Conservation (phyloP, 2,329 filamentous ascomycete species). For the Phialocephala subalpina region DNA sequence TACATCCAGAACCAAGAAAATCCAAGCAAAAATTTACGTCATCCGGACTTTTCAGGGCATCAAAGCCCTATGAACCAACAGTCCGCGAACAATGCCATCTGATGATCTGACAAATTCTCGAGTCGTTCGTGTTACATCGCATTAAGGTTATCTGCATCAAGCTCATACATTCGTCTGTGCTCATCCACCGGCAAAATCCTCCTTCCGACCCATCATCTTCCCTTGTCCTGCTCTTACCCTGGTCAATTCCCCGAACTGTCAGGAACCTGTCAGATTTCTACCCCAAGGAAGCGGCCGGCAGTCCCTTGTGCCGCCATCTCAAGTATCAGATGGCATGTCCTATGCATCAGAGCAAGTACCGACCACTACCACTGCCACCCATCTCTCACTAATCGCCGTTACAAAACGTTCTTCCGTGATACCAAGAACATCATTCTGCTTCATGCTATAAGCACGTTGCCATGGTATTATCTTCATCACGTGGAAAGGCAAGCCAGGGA, state of each 20-base stretch:
- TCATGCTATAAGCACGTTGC: background rate
- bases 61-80: background rate
- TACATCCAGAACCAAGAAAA: background rate
- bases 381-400: background rate
- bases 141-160: slow-evolving; percentile 19
- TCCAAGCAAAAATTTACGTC: background rate
- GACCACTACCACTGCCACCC: background rate
- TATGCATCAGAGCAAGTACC: slow-evolving; percentile 12
- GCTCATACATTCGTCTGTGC: slow-evolving; percentile 3
- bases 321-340: slow-evolving; percentile 21
- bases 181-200: background rate
- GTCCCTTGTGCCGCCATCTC: background rate
- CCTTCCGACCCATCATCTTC: background rate
- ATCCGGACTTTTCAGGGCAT: slow-evolving; percentile 1
- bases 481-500: background rate
- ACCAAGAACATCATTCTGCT: background rate
- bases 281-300: slow-evolving; percentile 7
- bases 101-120: slow-evolving; percentile 1
- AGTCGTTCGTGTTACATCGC: slow-evolving; percentile 7
- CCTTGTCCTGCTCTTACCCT: background rate
- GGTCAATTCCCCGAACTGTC: background rate
- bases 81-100: background rate
- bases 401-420: slow-evolving; percentile 6
- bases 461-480: background rate
- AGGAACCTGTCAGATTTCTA: background rate